Base-by-base conservation (phyloP, 441 rosid genomes). In the Brassica hybrid region DNA sequence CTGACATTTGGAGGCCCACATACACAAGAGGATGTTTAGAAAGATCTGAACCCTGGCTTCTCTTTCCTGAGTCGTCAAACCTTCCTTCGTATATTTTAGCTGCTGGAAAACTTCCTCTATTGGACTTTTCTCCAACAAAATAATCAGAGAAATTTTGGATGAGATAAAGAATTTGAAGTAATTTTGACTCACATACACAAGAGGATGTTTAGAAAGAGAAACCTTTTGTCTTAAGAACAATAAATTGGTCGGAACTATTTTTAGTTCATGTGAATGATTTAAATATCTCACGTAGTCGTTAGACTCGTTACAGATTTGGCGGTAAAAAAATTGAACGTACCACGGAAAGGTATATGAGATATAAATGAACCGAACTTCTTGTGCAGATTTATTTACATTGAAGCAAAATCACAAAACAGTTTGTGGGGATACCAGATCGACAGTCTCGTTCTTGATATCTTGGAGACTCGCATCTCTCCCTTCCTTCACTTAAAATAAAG, bases 21-120 rank as follows among this genome's bases (percentile, higher is more conserved):
- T 21, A 21, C 23, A 21, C 23, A 21, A 21, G 2, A 21, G 23
- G 23, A 21, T 21, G 2, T 21, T 21, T 21, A 21, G 32, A 71
- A 85, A 86, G 32, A 84, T 80, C 62, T 64, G 82, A 72, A 85
- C 71, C 83, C 89, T 79, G 64, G 78, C 81, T 62, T 72, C 84
- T 19, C 86, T 89, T 75, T 84, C 90, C 18, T 73, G 76, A 0
- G 85, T 38, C 4, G 78, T 83, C 62, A 88, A 81, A 14, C 92
- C 92, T 70, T 85, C 84, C 58, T 68, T 75, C 0, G 85, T 62
- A 74, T 90, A 88, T 88, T 85, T 83, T 65, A 88, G 80, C 79
- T 85, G 85, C 77, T 77, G 82, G 80, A 88, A 86, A 21, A 88
- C 90, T 78, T 88, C 92, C 77, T 86, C 90, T 2, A 86, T 77